Conservation (phyloP, 1,284 basidiomycete genomes). For the Puccinia triticina region DNA sequence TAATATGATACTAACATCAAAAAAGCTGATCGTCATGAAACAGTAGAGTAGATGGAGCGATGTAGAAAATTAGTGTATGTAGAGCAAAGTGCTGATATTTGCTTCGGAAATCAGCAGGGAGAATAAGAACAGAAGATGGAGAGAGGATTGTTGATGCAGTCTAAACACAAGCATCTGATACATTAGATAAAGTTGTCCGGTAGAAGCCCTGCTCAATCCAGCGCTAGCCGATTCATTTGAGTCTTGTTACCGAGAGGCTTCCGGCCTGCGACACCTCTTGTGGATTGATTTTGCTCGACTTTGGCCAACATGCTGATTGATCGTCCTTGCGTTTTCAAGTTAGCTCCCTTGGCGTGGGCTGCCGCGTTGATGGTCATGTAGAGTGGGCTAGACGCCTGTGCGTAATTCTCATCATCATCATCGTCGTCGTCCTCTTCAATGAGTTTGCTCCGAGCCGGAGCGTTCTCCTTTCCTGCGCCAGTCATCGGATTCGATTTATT, state of each 20-base stretch:
- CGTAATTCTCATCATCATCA: not conserved
- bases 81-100: not conserved
- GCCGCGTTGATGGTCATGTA: not conserved
- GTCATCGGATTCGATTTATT: not conserved
- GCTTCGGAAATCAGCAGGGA: not conserved
- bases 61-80: not conserved
- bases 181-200: not conserved
- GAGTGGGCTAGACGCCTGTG: not conserved
- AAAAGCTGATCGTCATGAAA: not conserved
- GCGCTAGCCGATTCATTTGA: not conserved
- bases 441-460: not conserved
- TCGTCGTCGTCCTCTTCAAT: slow-evolving; percentile 8
- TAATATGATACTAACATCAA: too few relatives aligned
- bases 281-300: not conserved
- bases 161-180: not conserved
- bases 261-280: not conserved
- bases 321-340: not conserved
- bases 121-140: not conserved
- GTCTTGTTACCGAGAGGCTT: not conserved
- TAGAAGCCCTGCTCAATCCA: not conserved
- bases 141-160: not conserved
- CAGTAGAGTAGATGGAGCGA: not conserved
- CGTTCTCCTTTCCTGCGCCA: not conserved
- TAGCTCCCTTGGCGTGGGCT: not conserved
- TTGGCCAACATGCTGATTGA: not conserved